Conservation (phyloP, 2,329 filamentous ascomycete species). For the Ophiostoma tasmaniense region DNA sequence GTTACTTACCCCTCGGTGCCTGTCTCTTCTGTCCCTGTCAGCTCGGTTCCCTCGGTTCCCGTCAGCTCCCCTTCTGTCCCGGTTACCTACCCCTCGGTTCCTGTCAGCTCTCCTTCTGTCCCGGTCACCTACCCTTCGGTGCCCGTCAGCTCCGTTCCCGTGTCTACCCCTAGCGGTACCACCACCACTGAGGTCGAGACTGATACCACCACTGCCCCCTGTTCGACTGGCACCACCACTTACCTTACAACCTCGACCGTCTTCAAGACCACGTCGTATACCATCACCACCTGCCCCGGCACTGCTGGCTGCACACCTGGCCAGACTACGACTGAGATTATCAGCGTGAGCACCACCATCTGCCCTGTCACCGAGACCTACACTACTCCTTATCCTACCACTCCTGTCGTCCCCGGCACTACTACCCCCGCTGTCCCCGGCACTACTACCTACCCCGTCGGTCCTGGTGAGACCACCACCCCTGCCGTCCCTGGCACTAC, state of each 20-base stretch:
- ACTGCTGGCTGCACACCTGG: constrained; percentile 24
- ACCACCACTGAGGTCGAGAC: not conserved
- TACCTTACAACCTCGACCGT: constrained; percentile 21
- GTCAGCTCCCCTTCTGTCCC: not conserved
- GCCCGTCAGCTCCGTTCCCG: not conserved
- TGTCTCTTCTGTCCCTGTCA: not conserved
- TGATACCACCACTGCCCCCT: not conserved
- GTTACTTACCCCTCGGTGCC: not conserved
- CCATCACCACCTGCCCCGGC: constrained; percentile 24
- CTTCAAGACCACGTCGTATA: constrained; percentile 23
- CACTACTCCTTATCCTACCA: not conserved
- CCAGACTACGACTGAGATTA: constrained; percentile 23
- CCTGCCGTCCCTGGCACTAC: not conserved
- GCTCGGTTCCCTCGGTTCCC: not conserved
- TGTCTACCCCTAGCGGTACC: not conserved
- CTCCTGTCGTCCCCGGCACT: not conserved
- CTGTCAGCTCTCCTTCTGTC: not conserved
- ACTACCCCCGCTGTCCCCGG: not conserved
- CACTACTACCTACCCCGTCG: not conserved
- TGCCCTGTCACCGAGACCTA: constrained; percentile 29
- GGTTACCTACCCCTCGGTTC: not conserved
- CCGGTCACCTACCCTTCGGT: not conserved
- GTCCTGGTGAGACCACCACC: not conserved
- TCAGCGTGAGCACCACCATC: constrained; percentile 31
- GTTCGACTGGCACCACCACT: not conserved